A percentile compares a stretch with the other conserved stretches of the same genome.
phyloP scores from a whole-genome alignment of 176 grass and related monocot genomes.

The Poa annua region DNA sequence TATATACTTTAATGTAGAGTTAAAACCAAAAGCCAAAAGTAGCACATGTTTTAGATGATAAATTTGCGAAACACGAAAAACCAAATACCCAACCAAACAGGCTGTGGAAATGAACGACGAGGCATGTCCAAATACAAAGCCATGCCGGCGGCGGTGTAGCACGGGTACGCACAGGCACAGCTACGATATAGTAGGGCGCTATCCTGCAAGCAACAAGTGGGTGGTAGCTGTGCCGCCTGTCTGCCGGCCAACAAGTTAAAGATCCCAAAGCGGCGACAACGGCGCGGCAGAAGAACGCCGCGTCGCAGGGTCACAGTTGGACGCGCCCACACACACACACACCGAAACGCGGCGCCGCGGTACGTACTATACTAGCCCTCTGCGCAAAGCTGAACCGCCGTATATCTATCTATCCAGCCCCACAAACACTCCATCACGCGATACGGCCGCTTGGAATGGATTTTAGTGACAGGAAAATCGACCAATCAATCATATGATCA shows the following conservation, averaged over 20 bases:
- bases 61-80: no score
- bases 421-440: background rate
- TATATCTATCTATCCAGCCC: background rate
- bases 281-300: constrained; percentile 11
- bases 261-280: constrained; percentile 36
- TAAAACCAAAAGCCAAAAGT: no score
- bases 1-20: no score
- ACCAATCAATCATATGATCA: background rate
- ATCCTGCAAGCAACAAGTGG: background rate
- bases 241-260: background rate
- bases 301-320: constrained; percentile 7
- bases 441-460: constrained; percentile 35
- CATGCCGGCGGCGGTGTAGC: background rate
- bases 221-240: background rate
- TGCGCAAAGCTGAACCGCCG: constrained; percentile 39
- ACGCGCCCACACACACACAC: background rate
- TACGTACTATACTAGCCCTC: background rate
- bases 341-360: constrained; percentile 44
- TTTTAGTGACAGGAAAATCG: background rate
- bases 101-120: no score
- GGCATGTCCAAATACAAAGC: no score
- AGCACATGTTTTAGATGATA: no score
- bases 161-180: background rate
- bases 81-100: no score
- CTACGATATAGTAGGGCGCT: no score